These are phyloP conservation scores for Trichoderma parareesei DNA, from an alignment of 495 filamentous ascomycete species.

Conservation along the genomic window DNA sequence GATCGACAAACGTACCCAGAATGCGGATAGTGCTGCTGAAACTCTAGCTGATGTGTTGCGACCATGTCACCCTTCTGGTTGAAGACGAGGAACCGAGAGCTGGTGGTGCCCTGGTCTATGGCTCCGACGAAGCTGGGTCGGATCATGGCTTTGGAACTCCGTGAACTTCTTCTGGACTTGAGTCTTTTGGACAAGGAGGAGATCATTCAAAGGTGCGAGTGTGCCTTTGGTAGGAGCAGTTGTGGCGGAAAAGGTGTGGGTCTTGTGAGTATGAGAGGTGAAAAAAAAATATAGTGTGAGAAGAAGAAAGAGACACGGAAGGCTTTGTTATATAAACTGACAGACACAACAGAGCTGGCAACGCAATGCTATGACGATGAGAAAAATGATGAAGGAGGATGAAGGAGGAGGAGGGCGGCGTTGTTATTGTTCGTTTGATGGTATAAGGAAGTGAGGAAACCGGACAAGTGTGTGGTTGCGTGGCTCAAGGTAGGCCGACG, in stretches of 20 bases:
- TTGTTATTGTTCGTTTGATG: background rate
- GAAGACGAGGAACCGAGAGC: slow-evolving; percentile 74
- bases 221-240: background rate
- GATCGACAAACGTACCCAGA: slow-evolving; percentile 52
- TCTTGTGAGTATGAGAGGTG: background rate
- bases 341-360: background rate
- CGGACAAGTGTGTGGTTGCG: background rate
- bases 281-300: background rate
- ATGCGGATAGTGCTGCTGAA: slow-evolving; percentile 65
- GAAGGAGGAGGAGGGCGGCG: background rate
- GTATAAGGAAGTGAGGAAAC: too few relatives aligned
- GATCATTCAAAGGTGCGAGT: background rate
- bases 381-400: background rate
- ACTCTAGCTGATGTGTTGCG: slow-evolving; percentile 68
- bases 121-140: slow-evolving; percentile 22
- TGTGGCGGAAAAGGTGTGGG: background rate
- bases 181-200: background rate
- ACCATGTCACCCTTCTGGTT: slow-evolving; percentile 57
- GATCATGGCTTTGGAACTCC: background rate
- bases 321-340: background rate
- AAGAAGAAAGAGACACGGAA: background rate
- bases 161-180: background rate
- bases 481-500: too few relatives aligned
- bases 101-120: slow-evolving; percentile 75
- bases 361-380: background rate